Conservation (phyloP, 129 eudicot species). For the Cynara cardunculus region DNA sequence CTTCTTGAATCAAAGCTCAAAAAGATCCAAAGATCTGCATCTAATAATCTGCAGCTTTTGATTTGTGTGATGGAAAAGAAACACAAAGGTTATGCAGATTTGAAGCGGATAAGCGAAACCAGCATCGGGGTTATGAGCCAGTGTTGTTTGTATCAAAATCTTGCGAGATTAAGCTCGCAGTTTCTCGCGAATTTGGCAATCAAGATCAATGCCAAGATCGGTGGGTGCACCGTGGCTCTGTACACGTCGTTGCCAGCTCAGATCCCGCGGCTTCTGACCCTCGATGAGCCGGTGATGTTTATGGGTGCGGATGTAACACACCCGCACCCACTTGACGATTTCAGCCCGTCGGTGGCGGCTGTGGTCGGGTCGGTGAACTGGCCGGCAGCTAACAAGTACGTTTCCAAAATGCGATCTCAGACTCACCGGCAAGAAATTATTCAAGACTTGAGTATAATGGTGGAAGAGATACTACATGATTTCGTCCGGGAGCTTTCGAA, state of each 20-base stretch:
- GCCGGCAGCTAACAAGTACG: conserved; percentile 87
- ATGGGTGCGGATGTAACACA: conserved; percentile 98
- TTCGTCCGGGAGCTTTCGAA: conserved; percentile 43
- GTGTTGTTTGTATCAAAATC: conserved; percentile 81
- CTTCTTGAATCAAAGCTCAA: conserved; percentile 70
- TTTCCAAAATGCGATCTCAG: conserved; percentile 87
- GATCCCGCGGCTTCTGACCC: conserved; percentile 54
- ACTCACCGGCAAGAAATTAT: conserved; percentile 90
- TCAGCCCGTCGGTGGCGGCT: conserved; percentile 89
- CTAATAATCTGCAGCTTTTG: conserved; percentile 64
- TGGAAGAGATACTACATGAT: conserved; percentile 60
- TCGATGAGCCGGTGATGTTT: conserved; percentile 74
- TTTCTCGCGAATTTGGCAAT: conserved; percentile 85
- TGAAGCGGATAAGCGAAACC: conserved; percentile 90
- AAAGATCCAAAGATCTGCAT: conserved; percentile 56
- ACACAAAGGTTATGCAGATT: conserved; percentile 91
- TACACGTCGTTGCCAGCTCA: conserved; percentile 76
- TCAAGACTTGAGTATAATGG: conserved; percentile 70
- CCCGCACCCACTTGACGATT: conserved; percentile 88
- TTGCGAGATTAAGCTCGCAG: conserved; percentile 57
- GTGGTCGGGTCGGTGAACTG: conserved; percentile 93
- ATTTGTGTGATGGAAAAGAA: conserved; percentile 92
- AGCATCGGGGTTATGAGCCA: conserved; percentile 83
- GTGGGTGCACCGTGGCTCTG: conserved; percentile 90
- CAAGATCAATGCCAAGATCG: conserved; percentile 87